Base-by-base conservation (phyloP, 2,329 filamentous ascomycete species). In the Parastagonospora nodorum region DNA sequence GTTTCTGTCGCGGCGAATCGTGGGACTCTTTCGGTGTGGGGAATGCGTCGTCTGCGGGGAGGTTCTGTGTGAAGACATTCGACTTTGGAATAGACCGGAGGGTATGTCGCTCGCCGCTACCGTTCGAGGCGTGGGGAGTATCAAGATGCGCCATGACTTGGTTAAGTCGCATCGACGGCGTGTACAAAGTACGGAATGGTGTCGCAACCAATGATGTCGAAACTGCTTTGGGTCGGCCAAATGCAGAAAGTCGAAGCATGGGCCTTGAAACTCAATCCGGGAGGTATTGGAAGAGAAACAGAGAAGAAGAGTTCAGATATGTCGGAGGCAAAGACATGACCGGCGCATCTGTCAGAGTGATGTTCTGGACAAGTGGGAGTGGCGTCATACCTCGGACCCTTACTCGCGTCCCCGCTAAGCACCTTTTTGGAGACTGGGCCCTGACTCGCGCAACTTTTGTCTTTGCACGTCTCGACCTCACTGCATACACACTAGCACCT, bases 11-110 rank as follows among this genome's bases (percentile, higher is more conserved):
- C 1, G 91, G 88, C 1, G 90, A 91, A 61, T 84, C 83, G 74
- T 97, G 90, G 0, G 93, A 97, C 51, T 83, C 82, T 53, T 86
- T 82, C 0, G 94, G 92, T 0, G 91, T 95, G 12, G 91, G 87
- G 69, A 89, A 96, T 27, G 83, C 76, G 9, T 87, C 74, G 68
- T 99, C 94, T 8, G 91, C 75, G 2, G 92, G 90, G 4, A 97
- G 78, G 44, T 82, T 84, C 2, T 77, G 75, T 1, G 86, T 88
- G 70, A 88, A 88, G 48, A 78, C 78, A 65, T 83, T 84, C n/a
- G 83, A 83, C 65, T 88, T 88, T 8, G 83, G 84, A 35, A 88
- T 74, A 10, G 84, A 80, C 35, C 69, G 64, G 12, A 81, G 72
- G n/a, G 70, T 75, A 59, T 73, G 57, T 48, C 48, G 35, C 28